Conservation (phyloP, 1,139 yeast species). For the Geotrichum carabidarum region DNA sequence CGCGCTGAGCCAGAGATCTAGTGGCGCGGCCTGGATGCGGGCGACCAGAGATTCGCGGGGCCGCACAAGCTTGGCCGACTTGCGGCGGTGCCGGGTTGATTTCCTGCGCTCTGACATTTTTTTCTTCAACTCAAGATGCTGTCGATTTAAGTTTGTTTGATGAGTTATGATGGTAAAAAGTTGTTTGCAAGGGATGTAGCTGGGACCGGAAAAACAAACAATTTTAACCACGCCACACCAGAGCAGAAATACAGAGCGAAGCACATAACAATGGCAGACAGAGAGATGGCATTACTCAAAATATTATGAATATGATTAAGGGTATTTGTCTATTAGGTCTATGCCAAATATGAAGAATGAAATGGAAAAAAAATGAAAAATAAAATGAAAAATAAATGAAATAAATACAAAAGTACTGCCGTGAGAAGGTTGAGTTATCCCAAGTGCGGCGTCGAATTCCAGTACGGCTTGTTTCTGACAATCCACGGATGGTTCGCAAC, state of each 20-base stretch:
- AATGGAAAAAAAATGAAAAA: neutral
- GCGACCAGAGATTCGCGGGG: conserved; percentile 9
- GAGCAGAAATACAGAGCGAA: too few relatives aligned
- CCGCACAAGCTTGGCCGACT: conserved; percentile 7
- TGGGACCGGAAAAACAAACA: too few relatives aligned
- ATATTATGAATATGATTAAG: neutral
- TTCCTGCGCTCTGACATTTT: neutral
- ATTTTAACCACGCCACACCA: too few relatives aligned
- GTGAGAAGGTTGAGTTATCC: conserved; percentile 4
- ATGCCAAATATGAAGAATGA: too few relatives aligned
- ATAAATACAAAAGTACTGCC: neutral
- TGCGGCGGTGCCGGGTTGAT: conserved; percentile 1
- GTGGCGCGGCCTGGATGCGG: conserved; percentile 37
- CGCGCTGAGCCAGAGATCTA: conserved; percentile 49
- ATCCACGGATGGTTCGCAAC: conserved; percentile 84
- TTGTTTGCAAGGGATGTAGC: too few relatives aligned
- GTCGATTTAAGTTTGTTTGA: neutral
- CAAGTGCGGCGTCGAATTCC: conserved; percentile 35
- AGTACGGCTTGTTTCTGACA: conserved; percentile 50
- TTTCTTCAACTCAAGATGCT: neutral
- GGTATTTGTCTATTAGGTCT: neutral
- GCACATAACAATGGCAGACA: too few relatives aligned
- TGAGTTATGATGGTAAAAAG: too few relatives aligned
- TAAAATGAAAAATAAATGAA: neutral
- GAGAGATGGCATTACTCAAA: too few relatives aligned